Evolutionary conservation across 1,284 basidiomycete species (phyloP).

Genomic region (Cystobasidium pallidum): DNA sequence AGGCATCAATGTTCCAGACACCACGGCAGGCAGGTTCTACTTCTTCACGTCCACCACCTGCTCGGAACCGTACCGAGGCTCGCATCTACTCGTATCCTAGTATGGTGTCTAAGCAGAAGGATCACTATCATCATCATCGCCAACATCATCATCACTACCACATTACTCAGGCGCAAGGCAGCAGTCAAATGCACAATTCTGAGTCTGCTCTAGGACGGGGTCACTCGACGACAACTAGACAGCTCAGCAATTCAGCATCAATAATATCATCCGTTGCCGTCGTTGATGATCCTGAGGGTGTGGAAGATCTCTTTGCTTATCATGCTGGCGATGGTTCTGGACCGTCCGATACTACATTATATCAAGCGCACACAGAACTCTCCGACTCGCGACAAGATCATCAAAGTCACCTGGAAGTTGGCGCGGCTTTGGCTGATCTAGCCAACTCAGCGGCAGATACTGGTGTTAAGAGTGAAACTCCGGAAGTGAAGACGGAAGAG

Average conservation of each 20-base stretch:
- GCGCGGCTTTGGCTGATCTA: slow-evolving; percentile 7
- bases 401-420: slow-evolving; percentile 1
- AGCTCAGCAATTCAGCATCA: slow-evolving; percentile 11
- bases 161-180: not conserved
- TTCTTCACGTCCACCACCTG: not conserved
- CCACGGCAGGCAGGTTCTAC: slow-evolving; percentile 4
- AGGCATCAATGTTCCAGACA: slow-evolving; percentile 19
- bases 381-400: not conserved
- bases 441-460: slow-evolving; percentile 4
- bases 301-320: slow-evolving; percentile 28
- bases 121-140: slow-evolving; percentile 14
- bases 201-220: slow-evolving; percentile 2
- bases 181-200: not conserved
- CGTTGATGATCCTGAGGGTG: not conserved
- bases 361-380: not conserved
- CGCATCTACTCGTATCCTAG: not conserved
- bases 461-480: slow-evolving; percentile 5
- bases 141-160: slow-evolving; percentile 10
- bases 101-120: not conserved
- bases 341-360: not conserved
- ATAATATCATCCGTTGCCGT: not conserved
- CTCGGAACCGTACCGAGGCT: slow-evolving; percentile 12
- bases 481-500: slow-evolving; percentile 15
- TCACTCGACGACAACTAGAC: not conserved
- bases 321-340: slow-evolving; percentile 7